Evolutionary conservation across 2,329 filamentous ascomycete genomes (phyloP).

Genomic region (Talaromyces sp.): DNA sequence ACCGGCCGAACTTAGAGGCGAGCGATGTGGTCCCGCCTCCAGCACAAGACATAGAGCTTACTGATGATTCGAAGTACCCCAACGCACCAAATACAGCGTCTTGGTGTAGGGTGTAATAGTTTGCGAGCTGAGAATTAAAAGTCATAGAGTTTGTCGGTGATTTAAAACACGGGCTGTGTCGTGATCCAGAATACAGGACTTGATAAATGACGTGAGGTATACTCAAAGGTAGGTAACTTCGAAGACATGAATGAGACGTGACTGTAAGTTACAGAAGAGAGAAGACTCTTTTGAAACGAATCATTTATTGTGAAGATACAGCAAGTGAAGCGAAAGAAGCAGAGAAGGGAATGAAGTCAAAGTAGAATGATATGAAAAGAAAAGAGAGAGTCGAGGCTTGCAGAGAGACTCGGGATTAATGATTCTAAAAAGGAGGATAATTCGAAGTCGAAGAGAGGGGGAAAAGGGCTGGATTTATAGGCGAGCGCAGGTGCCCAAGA

Average conservation of each 20-base stretch:
- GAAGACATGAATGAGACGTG: not conserved
- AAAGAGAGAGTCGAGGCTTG: not conserved
- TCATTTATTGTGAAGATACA: not conserved
- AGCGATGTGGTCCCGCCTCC: not conserved
- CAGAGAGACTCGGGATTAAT: not conserved
- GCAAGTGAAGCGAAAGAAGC: not conserved
- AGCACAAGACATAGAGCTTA: not conserved
- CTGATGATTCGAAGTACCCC: not conserved
- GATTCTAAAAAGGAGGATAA: not conserved
- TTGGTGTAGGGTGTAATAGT: not conserved
- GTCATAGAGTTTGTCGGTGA: not conserved
- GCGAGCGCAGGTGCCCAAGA: not conserved
- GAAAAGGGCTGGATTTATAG: not conserved
- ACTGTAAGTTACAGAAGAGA: not conserved
- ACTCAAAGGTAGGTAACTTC: not conserved
- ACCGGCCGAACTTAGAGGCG: not conserved
- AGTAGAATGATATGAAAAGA: not conserved
- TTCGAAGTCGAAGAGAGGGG: not conserved
- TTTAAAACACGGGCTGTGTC: not conserved
- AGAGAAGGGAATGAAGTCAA: not conserved
- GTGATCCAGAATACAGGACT: not conserved
- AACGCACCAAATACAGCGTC: not conserved
- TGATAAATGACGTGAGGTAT: not conserved
- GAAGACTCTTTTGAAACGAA: not conserved
- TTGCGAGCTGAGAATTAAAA: not conserved